Base-by-base conservation (phyloP, 1,284 basidiomycete genomes). In the Volvariella volvacea region DNA sequence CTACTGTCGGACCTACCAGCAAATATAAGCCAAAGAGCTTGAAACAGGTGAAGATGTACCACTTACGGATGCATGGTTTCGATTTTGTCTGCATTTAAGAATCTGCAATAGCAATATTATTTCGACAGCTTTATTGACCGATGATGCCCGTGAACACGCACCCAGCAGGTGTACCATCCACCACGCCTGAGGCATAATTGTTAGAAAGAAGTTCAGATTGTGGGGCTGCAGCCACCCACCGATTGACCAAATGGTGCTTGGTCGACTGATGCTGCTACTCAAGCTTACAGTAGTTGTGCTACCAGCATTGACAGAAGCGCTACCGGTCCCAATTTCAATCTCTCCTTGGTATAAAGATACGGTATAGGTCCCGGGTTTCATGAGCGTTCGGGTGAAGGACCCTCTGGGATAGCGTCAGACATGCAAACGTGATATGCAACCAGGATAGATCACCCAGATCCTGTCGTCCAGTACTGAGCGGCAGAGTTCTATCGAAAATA, bases 61-160 rank as follows among this genome's bases (percentile, higher is more conserved):
- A 59, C 63, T 45, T 50, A 71, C 63, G 68, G 70, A 47, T 73
- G 71, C 67, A 74, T 71, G n/a, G 57, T 66, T 52, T 74, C 57
- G 30, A 74, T 73, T 49, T 68, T 71, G 52, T 73, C 67, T 6
- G 70, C 68, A 49, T 73, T 73, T 31, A 71, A 58, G 57, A 73
- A 68, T n/a, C 56, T 65, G 9, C 28, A 15, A 31, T 17, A 30
- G 9, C n/a, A n/a, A n/a, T n/a, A n/a, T n/a, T n/a, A n/a, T n/a
- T n/a, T n/a, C n/a, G n/a, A n/a, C n/a, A n/a, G n/a, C n/a, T n/a
- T n/a, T n/a, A n/a, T n/a, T n/a, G n/a, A n/a, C n/a, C n/a, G n/a
- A n/a, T n/a, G n/a, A n/a, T n/a, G n/a, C n/a, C 12, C 22, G 37
- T n/a, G 14, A 12, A 10, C 2, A 43, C 52, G 38, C 37, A 65